Base-by-base conservation (phyloP, 805 yeast genomes). In the Wickerhamomyces bovis region DNA sequence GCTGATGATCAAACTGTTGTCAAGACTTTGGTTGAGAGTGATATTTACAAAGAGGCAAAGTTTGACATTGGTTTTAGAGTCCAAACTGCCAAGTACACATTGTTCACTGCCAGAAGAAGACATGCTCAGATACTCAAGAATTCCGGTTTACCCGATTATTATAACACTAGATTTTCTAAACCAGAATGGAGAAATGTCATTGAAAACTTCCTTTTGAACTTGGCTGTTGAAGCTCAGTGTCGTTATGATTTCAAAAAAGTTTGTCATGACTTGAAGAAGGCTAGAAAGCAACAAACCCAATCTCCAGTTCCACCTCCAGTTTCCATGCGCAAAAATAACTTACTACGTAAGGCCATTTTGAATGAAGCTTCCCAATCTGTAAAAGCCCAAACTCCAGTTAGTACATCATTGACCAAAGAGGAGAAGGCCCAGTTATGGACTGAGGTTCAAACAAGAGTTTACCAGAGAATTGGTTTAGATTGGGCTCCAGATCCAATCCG, bases 141-240 rank as follows among this genome's bases (percentile, higher is more conserved):
- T 23, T 48, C 53, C 19, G 59, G 61, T 9, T 39, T 54, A 3
- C 53, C 59, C 3, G 25, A 39, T 4, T 19, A 41, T 16, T 48
- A 46, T 43, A 48, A 55, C 47, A 53, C 52, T 42, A 50, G 56
- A 41, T 57, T 77, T n/a, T 66, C 76, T 6, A 71, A 75, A 51
- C 76, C 78, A 22, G 86, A 84, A 60, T 83, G 89, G 88, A 69
- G 90, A 53, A 81, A 83, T 56, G 75, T 85, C 23, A 80, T 85
- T 48, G 92, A 85, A 53, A 84, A 83, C 63, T 85, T 77, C 56
- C 55, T 81, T 33, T 62, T 83, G 33, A 81, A 80, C 57, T 67
- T 83, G 26, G 86, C 80, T 4, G 83, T 83, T 42, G 89, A 83
- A 54, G 79, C 82, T 15, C 89, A 85, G 60, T 81, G 89, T 54